Conservation (phyloP, 2,329 filamentous ascomycete genomes). For the Talaromyces sp. region DNA sequence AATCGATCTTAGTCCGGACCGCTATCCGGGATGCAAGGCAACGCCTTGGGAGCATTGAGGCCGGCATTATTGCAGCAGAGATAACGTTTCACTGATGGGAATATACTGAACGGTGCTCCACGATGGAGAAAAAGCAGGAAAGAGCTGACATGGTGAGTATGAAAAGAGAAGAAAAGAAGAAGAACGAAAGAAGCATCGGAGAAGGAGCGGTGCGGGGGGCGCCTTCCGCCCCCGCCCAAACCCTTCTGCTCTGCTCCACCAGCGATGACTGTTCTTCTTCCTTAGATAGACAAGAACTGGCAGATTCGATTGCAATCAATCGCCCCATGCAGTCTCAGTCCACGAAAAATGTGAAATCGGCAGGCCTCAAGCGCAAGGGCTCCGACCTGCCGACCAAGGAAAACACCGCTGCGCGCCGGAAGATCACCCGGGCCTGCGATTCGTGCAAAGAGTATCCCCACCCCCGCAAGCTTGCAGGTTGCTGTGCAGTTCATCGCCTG, state of each 20-base stretch:
- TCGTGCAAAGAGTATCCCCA: constrained; percentile 25
- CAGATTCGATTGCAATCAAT: not conserved
- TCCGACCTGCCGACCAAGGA: constrained; percentile 16
- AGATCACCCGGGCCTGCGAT: constrained; percentile 35
- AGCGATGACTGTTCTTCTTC: not conserved
- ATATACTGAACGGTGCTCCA: not conserved
- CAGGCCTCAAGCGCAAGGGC: constrained; percentile 25
- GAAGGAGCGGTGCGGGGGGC: not conserved
- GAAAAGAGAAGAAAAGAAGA: not conserved
- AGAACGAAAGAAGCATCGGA: not conserved
- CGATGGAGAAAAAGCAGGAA: not conserved
- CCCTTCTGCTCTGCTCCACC: not conserved
- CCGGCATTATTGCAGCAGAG: not conserved
- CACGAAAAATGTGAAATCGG: not conserved
- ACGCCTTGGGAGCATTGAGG: not conserved
- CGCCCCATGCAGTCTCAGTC: not conserved
- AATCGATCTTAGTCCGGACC: not conserved
- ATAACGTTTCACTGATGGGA: not conserved
- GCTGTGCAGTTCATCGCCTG: not conserved
- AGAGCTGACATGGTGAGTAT: not conserved
- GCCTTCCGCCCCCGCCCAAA: not conserved
- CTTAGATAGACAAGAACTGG: not conserved
- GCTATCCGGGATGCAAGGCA: not conserved
- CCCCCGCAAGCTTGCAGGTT: constrained; percentile 1
- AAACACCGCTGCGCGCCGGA: constrained; percentile 22